Evolutionary conservation across 805 yeast genomes (phyloP), one percentile per base, ranked within the genome.

Genomic region (Naumovozyma baii): DNA sequence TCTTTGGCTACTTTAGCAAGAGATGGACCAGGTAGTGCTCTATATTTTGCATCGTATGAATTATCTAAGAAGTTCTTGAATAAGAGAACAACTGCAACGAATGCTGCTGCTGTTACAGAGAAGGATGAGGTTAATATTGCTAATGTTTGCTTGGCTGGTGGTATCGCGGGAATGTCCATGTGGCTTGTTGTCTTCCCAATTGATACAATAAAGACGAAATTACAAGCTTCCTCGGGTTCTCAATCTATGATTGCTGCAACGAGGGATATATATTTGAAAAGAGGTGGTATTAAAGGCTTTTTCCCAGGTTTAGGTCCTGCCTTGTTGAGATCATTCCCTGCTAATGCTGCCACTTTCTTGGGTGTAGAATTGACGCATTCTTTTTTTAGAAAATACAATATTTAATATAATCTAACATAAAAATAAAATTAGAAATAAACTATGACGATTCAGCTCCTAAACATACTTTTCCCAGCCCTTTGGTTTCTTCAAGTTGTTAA

Each of bases 301-400:
- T 90, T 88, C 84, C 97, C 97, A 2, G 98, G 98, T 41, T 71
- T 90, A 18, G 96, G 96, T 0, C 96, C 98, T 4, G 97, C 97
- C 2, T 67, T 90, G 55, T 76, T 86, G 18, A 75, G 98, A 62
- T 80, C 94, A 31, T 90, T 92, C 81, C 97, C 97, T 3, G 97
- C 97, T 17, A 90, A 92, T 63, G 98, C 98, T n/a, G 97, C 98
- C 7, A 88, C 97, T 2, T 90, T 90, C 67, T 73, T 86, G 28
- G 98, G 97, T 35, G 97, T 90, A 22, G 98, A 90, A 61, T 55
- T 88, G 42, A 84, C 95, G 4, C 69, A 63, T 42, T 55, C 60
- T 16, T 48, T 63, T 43, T 64, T 65, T 42, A 62, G 61, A 41
- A 59, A 62, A 39, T 63, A 52, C 39, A 46, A 65, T 36, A 33